These are phyloP conservation scores for Combretum micranthum DNA, from an alignment of 345 rosid genomes.

Conservation along the genomic window DNA sequence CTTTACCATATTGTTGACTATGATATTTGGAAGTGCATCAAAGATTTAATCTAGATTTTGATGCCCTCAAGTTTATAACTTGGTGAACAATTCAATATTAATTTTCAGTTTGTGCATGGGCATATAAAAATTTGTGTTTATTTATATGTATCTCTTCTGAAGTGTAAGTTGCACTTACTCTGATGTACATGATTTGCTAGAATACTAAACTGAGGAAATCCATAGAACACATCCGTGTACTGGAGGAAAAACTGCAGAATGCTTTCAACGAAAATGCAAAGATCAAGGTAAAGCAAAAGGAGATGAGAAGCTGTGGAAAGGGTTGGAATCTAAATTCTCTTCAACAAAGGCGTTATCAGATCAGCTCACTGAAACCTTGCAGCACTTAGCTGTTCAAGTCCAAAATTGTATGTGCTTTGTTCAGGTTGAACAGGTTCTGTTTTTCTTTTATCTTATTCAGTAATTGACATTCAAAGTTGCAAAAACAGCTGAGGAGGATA, in stretches of 20 bases:
- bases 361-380: constrained; percentile 82
- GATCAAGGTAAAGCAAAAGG: constrained; percentile 81
- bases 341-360: constrained; percentile 74
- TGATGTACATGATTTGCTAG: constrained; percentile 22
- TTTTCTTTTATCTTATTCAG: constrained; percentile 1
- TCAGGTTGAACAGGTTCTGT: constrained; percentile 1
- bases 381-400: constrained; percentile 67
- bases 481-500: constrained; percentile 63
- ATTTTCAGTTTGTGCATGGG: neutral
- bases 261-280: constrained; percentile 87
- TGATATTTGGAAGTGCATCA: too few species aligned
- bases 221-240: constrained; percentile 39
- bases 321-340: constrained; percentile 77
- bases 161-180: neutral
- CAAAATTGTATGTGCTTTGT: constrained; percentile 53
- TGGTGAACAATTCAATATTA: too few species aligned
- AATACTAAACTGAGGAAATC: constrained; percentile 78
- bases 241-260: constrained; percentile 84
- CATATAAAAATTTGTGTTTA: neutral
- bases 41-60: too few species aligned
- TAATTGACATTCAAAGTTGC: constrained; percentile 14
- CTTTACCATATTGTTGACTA: too few species aligned
- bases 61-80: too few species aligned
- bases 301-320: constrained; percentile 92
- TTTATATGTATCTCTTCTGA: neutral